Percentiles rank a stretch among this genome's conserved stretches.
phyloP scores from a whole-genome alignment of 257 asterid genomes.

The Linderniella brevidens region DNA sequence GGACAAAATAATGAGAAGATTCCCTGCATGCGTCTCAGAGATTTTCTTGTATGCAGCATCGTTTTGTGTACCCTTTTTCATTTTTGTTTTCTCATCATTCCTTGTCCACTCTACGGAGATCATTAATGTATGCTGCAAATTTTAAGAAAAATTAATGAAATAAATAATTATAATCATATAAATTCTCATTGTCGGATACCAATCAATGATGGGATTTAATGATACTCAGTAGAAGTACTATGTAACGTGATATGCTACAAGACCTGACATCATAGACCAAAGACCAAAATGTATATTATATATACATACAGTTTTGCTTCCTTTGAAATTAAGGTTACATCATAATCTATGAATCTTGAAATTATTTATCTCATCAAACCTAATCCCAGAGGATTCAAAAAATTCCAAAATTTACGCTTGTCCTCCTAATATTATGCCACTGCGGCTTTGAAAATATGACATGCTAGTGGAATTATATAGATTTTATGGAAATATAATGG shows the following conservation, averaged over 20 bases:
- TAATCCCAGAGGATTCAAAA: background rate
- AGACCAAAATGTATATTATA: too few relatives aligned
- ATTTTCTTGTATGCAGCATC: constrained; percentile 13
- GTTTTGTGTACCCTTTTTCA: constrained; percentile 6
- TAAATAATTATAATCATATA: background rate
- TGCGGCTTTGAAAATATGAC: constrained; percentile 14
- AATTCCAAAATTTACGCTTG: background rate
- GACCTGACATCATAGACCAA: too few relatives aligned
- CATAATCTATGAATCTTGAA: constrained; percentile 1
- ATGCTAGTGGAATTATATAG: background rate
- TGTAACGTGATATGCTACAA: too few relatives aligned
- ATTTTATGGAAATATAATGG: constrained; percentile 12
- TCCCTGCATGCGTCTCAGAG: constrained; percentile 39
- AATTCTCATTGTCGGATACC: constrained; percentile 4
- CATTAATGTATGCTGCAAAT: too few relatives aligned
- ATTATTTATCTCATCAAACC: constrained; percentile 5
- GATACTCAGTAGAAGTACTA: too few relatives aligned
- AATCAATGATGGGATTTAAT: too few relatives aligned
- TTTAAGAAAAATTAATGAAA: too few relatives aligned
- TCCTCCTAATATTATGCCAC: constrained; percentile 34
- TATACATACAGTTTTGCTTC: too few relatives aligned
- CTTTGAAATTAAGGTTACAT: too few relatives aligned
- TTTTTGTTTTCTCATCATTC: constrained; percentile 10
- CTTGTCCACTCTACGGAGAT: background rate
- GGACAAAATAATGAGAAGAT: constrained; percentile 31